Percentiles rank a stretch among this genome's conserved stretches.
Conservation (phyloP, 2,329 filamentous ascomycete species). For the Pyricularia sp. region DNA sequence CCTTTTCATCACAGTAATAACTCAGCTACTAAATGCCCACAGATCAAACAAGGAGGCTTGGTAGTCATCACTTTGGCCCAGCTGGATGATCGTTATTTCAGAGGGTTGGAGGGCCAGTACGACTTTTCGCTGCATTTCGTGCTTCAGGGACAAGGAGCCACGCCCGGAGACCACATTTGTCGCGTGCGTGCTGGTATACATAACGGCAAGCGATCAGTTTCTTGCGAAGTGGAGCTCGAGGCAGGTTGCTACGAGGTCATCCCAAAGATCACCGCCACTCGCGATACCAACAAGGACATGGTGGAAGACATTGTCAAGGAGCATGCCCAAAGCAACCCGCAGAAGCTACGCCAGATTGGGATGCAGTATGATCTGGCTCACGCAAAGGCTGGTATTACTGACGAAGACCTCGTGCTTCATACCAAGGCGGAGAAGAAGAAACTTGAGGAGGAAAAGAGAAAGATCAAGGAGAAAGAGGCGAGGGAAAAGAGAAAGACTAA, state of each 20-base stretch:
- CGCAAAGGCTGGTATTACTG: constrained; percentile 18
- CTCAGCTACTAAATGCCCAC: neutral
- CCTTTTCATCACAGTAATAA: too few relatives aligned
- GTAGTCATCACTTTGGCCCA: constrained; percentile 34
- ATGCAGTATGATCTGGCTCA: constrained; percentile 53
- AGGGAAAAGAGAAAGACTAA: constrained; percentile 3
- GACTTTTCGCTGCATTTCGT: constrained; percentile 32
- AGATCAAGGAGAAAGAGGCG: constrained; percentile 15
- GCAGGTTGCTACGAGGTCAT: constrained; percentile 60
- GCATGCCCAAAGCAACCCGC: constrained; percentile 34
- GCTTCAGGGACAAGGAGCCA: constrained; percentile 22
- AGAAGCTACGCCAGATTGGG: constrained; percentile 54
- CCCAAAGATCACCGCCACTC: constrained; percentile 54
- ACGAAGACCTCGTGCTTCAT: constrained; percentile 9
- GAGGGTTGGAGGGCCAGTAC: constrained; percentile 34
- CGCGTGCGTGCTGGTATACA: constrained; percentile 22
- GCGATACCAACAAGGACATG: constrained; percentile 31
- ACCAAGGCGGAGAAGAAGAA: constrained; percentile 4
- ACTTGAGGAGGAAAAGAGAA: constrained; percentile 3
- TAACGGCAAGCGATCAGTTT: constrained; percentile 52
- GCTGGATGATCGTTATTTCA: constrained; percentile 36
- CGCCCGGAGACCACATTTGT: constrained; percentile 20
- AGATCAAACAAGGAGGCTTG: constrained; percentile 26
- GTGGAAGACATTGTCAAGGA: constrained; percentile 51
- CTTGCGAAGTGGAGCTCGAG: constrained; percentile 62